Evolutionary conservation across 2,329 filamentous ascomycete genomes (phyloP).

Genomic region (Venturia nashicola): DNA sequence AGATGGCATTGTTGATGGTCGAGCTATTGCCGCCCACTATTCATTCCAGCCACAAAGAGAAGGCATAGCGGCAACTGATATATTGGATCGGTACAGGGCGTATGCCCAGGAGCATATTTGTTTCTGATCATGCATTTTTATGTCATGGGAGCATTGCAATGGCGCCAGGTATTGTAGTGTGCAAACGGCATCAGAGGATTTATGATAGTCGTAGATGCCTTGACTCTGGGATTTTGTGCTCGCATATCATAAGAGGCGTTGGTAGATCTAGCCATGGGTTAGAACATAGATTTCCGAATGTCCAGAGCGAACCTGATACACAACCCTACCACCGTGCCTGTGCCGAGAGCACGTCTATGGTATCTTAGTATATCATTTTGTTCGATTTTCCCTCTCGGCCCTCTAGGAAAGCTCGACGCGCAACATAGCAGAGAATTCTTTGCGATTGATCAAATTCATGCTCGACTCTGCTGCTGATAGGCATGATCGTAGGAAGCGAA

Average conservation of each 20-base stretch:
- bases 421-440: background rate
- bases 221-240: background rate
- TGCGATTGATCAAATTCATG: background rate
- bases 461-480: too few relatives aligned
- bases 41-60: conserved; percentile 31
- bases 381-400: background rate
- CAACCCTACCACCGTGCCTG: too few relatives aligned
- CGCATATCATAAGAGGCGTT: background rate
- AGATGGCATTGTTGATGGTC: conserved; percentile 39
- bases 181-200: background rate
- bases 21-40: conserved; percentile 42
- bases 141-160: background rate
- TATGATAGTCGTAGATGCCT: background rate
- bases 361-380: background rate
- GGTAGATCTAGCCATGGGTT: background rate
- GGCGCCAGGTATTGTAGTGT: background rate
- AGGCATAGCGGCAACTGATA: conserved; percentile 38
- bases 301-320: too few relatives aligned
- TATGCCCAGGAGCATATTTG: conserved; percentile 44
- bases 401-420: background rate
- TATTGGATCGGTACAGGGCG: conserved; percentile 39
- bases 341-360: too few relatives aligned
- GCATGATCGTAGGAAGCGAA: too few relatives aligned
- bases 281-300: too few relatives aligned
- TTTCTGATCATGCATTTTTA: conserved; percentile 1